A percentile compares a stretch with the other conserved stretches of the same genome.
Evolutionary conservation across 495 filamentous ascomycete genomes (phyloP).

Genomic region (Tuber calosporum): DNA sequence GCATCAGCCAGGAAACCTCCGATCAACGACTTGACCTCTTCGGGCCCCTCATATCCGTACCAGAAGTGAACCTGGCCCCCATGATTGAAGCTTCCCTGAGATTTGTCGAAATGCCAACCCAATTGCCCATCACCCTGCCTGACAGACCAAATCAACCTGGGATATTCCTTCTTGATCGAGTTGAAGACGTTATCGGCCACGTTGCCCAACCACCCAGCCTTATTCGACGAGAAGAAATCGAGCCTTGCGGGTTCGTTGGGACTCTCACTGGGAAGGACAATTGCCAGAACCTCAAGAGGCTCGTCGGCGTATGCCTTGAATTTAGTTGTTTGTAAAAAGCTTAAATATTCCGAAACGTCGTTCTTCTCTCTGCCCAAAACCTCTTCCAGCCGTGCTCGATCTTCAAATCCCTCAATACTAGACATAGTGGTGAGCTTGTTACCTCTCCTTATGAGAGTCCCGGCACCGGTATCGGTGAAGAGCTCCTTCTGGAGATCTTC

Average conservation of each 20-base stretch:
- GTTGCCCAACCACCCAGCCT: constrained; percentile 90
- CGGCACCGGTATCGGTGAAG: constrained; percentile 92
- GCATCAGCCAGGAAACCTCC: constrained; percentile 72
- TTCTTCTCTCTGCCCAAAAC: constrained; percentile 66
- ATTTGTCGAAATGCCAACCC: constrained; percentile 97
- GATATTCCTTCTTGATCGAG: constrained; percentile 83
- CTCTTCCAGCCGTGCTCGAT: constrained; percentile 68
- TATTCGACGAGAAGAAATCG: constrained; percentile 90
- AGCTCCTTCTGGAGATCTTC: constrained; percentile 90
- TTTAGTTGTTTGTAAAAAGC: constrained; percentile 18
- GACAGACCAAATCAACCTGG: constrained; percentile 92
- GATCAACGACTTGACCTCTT: constrained; percentile 80
- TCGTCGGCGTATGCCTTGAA: constrained; percentile 97
- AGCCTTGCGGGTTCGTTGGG: constrained; percentile 60
- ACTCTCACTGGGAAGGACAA: constrained; percentile 67
- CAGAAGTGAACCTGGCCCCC: constrained; percentile 92
- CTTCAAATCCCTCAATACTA: constrained; percentile 68
- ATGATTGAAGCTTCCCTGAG: constrained; percentile 77
- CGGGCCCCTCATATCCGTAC: constrained; percentile 81
- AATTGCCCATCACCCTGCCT: constrained; percentile 95
- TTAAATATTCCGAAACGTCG: constrained; percentile 31
- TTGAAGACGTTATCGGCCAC: constrained; percentile 97
- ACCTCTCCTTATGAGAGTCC: constrained; percentile 86
- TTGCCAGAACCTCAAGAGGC: constrained; percentile 90
- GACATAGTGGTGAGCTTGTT: constrained; percentile 77